A percentile compares a stretch with the other conserved stretches of the same genome.
Conservation (phyloP, 768 basidiomycete genomes). For the Boletus insuetus region DNA sequence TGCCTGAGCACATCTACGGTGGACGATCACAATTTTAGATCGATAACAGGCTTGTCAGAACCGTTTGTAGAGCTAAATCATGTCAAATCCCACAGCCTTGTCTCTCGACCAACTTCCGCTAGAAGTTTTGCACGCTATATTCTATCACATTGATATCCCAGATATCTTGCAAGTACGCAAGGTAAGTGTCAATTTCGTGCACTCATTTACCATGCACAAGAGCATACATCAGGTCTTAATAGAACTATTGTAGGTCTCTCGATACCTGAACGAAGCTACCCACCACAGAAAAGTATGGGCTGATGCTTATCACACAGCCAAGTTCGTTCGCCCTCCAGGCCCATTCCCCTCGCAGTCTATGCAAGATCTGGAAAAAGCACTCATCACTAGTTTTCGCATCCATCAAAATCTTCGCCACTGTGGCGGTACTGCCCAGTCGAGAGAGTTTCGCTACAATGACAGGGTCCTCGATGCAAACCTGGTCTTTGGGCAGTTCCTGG, state of each 20-base stretch:
- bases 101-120: conserved; percentile 12
- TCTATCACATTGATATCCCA: conserved; percentile 13
- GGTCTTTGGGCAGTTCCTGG: conserved; percentile 15
- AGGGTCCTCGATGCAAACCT: background rate
- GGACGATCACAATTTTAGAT: no score
- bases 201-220: no score
- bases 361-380: conserved; percentile 11
- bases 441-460: conserved; percentile 6
- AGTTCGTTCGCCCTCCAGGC: conserved; percentile 17
- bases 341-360: conserved; percentile 16
- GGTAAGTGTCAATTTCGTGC: conserved; percentile 3
- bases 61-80: no score
- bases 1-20: no score
- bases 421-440: background rate
- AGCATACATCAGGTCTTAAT: background rate
- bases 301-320: conserved; percentile 8
- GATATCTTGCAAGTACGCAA: conserved; percentile 17
- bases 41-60: no score
- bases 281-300: conserved; percentile 17
- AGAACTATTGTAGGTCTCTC: conserved; percentile 8
- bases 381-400: conserved; percentile 11
- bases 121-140: conserved; percentile 9
- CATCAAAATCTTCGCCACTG: conserved; percentile 1
- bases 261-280: conserved; percentile 5
- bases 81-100: no score